Conservation (phyloP, 1,284 basidiomycete species). For the Violaceomyces palustris region DNA sequence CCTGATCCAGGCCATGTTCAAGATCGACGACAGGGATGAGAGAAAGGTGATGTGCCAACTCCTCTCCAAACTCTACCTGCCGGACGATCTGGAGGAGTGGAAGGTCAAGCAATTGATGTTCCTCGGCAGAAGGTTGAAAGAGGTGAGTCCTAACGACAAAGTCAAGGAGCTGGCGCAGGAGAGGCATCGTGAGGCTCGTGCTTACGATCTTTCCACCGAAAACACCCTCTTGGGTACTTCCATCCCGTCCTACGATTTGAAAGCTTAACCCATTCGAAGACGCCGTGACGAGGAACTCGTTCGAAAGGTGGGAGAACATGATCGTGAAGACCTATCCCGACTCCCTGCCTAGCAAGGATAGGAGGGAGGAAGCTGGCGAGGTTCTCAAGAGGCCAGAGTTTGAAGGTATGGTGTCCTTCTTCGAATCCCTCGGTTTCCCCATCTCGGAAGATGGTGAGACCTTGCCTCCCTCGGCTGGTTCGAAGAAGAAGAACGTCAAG, state of each 20-base stretch:
- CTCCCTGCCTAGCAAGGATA: no score
- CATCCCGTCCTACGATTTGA: no score
- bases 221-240: background rate
- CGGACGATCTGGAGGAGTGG: constrained; percentile 61
- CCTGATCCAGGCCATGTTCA: constrained; percentile 62
- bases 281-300: constrained; percentile 65
- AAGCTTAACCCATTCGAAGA: constrained; percentile 56
- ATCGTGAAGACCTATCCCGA: constrained; percentile 33
- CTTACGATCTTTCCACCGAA: background rate
- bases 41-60: constrained; percentile 76
- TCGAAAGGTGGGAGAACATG: constrained; percentile 64
- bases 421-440: no score
- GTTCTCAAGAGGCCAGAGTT: no score
- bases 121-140: constrained; percentile 19
- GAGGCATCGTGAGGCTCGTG: no score
- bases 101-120: constrained; percentile 26
- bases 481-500: no score
- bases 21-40: constrained; percentile 63
- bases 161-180: background rate
- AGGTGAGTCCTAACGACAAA: no score
- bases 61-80: constrained; percentile 71
- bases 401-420: no score
- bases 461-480: no score
- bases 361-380: no score
- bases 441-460: no score